These are phyloP conservation scores for Candida krabiensis DNA, from an alignment of 805 yeast genomes.

Conservation along the genomic window DNA sequence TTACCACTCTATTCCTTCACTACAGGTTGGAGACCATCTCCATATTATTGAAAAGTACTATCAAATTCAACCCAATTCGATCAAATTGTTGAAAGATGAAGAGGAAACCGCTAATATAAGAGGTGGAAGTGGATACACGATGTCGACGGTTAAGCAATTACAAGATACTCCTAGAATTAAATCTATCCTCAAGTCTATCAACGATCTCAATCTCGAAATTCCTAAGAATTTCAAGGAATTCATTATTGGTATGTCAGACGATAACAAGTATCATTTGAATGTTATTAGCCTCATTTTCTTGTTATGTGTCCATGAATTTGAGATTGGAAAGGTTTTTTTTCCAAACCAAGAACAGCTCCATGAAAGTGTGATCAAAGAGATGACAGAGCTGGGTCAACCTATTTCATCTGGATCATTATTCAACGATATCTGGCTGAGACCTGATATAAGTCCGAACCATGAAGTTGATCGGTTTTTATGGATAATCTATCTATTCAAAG, in stretches of 20 bases:
- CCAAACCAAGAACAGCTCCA: constrained; percentile 16
- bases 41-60: constrained; percentile 27
- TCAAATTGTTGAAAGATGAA: constrained; percentile 19
- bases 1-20: constrained; percentile 87
- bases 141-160: constrained; percentile 64
- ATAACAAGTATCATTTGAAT: constrained; percentile 37
- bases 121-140: constrained; percentile 33
- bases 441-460: constrained; percentile 57
- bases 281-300: constrained; percentile 77
- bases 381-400: constrained; percentile 7
- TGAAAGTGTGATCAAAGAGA: constrained; percentile 9
- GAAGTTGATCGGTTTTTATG: constrained; percentile 78
- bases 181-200: constrained; percentile 83
- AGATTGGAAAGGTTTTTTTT: constrained; percentile 30
- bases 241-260: constrained; percentile 19
- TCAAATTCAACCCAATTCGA: constrained; percentile 16
- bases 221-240: constrained; percentile 48
- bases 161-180: constrained; percentile 95
- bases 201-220: constrained; percentile 63
- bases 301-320: constrained; percentile 58
- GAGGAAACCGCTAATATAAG: constrained; percentile 21
- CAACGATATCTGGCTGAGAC: constrained; percentile 71
- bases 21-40: constrained; percentile 65
- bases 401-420: constrained; percentile 45
- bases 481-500: constrained; percentile 78